Evolutionary conservation across 2,329 filamentous ascomycete genomes (phyloP).

Genomic region (Phyllosticta citribraziliensis): DNA sequence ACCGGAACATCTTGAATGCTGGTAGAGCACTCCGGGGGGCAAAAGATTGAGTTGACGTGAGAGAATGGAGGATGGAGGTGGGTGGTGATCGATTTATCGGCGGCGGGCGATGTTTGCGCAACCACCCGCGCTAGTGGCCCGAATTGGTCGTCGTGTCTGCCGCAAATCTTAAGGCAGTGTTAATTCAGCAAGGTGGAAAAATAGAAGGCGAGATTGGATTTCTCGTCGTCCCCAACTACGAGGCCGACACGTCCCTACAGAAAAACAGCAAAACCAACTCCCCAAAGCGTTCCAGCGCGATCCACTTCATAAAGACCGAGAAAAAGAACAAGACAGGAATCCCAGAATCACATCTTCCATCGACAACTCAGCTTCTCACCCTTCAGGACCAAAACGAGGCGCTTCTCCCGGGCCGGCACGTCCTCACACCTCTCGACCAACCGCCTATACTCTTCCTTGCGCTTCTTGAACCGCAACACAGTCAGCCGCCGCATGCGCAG

Average conservation of each 20-base stretch:
- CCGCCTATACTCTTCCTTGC: background rate
- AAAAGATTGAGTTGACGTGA: too few relatives aligned
- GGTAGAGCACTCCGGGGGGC: too few relatives aligned
- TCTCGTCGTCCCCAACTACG: background rate
- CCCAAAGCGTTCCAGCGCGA: background rate
- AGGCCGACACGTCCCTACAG: background rate
- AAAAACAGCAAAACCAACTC: background rate
- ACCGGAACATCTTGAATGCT: too few relatives aligned
- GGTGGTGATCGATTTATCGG: background rate
- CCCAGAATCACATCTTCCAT: background rate
- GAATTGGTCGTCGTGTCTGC: too few relatives aligned
- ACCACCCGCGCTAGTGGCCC: background rate
- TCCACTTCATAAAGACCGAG: background rate
- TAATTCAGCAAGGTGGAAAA: too few relatives aligned
- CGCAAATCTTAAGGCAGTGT: too few relatives aligned
- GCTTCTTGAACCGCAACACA: background rate
- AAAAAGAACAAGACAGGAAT: background rate
- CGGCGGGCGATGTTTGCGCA: background rate
- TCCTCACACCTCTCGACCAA: background rate
- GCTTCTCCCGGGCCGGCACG: background rate
- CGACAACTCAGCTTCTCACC: background rate
- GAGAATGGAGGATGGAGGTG: background rate
- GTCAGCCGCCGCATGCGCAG: background rate
- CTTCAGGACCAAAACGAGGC: conserved; percentile 1
- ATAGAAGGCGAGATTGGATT: too few relatives aligned